phyloP scores from a whole-genome alignment of 495 filamentous ascomycete genomes.

The Podospora bellae-mahoneyi region DNA sequence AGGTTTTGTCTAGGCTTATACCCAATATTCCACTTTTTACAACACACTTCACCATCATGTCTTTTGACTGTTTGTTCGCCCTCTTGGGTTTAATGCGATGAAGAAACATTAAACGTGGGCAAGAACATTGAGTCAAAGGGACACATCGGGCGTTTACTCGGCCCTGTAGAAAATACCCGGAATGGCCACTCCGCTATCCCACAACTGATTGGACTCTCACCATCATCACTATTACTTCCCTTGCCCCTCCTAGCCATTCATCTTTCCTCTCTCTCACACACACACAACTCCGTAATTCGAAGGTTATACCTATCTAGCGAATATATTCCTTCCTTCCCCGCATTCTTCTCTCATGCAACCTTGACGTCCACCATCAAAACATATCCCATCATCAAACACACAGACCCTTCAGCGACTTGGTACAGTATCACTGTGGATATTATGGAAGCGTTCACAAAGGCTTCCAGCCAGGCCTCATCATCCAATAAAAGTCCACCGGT shows the following conservation, averaged over 20 bases:
- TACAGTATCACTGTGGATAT: constrained; percentile 18
- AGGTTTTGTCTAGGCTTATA: not conserved
- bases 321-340: constrained; percentile 12
- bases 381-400: not conserved
- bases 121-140: not conserved
- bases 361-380: not conserved
- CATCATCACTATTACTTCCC: constrained; percentile 4
- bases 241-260: not conserved
- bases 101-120: not conserved
- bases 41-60: not conserved
- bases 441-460: constrained; percentile 27
- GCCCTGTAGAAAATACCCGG: constrained; percentile 19
- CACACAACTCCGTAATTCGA: not conserved
- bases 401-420: constrained; percentile 8
- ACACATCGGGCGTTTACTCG: not conserved
- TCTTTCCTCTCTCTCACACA: not conserved
- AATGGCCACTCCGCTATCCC: constrained; percentile 3
- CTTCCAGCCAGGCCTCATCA: constrained; percentile 9
- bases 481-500: constrained; percentile 9
- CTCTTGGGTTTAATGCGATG: not conserved
- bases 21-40: not conserved
- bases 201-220: not conserved
- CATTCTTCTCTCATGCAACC: not conserved
- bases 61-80: not conserved
- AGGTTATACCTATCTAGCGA: constrained; percentile 7